Evolutionary conservation across 2,329 filamentous ascomycete genomes (phyloP), one percentile per base, ranked within the genome.

Genomic region (Herpomyces periplanetae): DNA sequence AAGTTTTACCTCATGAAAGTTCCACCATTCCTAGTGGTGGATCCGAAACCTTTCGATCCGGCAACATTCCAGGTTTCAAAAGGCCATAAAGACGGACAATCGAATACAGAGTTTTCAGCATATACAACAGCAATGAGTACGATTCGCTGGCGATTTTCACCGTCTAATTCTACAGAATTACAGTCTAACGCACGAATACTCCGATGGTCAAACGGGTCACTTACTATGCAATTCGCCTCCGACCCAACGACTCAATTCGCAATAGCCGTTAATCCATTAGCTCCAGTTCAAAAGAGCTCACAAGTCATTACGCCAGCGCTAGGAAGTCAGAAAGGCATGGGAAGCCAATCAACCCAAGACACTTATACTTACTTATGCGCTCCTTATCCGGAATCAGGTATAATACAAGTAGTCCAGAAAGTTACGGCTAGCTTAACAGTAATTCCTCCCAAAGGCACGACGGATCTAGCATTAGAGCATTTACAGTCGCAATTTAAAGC

Each of bases 151-250:
- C 54, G 60, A 20, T 53, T 49, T 30, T 57, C 66, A 22, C 45
- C 55, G 5, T 47, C 46, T n/a, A 40, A 58, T 21, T 60, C 54
- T 1, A 48, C 50, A 18, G 42, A 55, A 24, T 43, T 71, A 6
- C 53, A 63, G 32, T 71, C 63, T 31, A 75, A 75, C 32, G 52
- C 65, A 2, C 51, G 59, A 25, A 41, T 75, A 12, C 53, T 66
- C 31, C 51, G 52, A 27, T 75, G 65, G 65, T 68, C 58, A 24
- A 65, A 75, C 31, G 65, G 65, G 11, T 68, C 60, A 3, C 42
- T 66, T 8, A 71, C 63, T 5, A 42, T 75, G 10, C 53, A 61
- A n/a, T 45, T 73, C 10, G 65, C 63, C 7, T 56, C 54, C 23
- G 47, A 54, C 14, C 51, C 54, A 2, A 43, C 38, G 13, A 55